Evolutionary conservation across 495 filamentous ascomycete genomes (phyloP), one percentile per base, ranked within the genome.

Genomic region (Bathelium albidoporum): DNA sequence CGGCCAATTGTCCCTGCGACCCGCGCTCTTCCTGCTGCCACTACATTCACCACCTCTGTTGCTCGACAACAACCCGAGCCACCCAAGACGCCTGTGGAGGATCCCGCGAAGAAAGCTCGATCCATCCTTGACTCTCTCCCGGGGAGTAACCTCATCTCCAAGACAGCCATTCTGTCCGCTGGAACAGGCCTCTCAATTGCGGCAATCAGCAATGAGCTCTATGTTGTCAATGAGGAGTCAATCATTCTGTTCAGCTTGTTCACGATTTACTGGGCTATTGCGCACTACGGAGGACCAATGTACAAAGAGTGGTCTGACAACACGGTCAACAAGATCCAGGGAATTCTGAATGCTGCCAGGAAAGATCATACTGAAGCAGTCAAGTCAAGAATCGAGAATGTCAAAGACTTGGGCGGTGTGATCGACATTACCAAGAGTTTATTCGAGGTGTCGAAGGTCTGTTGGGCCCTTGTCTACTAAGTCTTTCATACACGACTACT

Each of bases 191-290:
- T 92, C 66, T 91, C 89, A 69, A 66, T 96, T 71, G 94, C 91
- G 73, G 95, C 94, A 72, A 91, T 99, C 80, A 93, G 88, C 87
- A 99, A 96, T 79, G 95, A 99, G 82, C 87, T 97, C 81, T 99
- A 97, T 77, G 90, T 99, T 75, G 81, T 99, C 76, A 99, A 97
- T 80, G 93, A 97, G 81, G 95, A 99, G 81, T 83, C 91, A 64
- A 86, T 99, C 71, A 88, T 95, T 70, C 88, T 89, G 61, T 81
- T 99, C 79, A 90, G 85, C 74, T 79, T 97, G 64, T 80, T 97
- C 71, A 90, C 85, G 71, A 87, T 97, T 65, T 97, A 95, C 85
- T 88, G 78, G 70, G 90, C 85, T 60, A 82, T 96, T 69, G 90
- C 84, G 75, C 91, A 95, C 78, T 97, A 89, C 75, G 91, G 86